Evolutionary conservation across 805 yeast species (phyloP).

Genomic region (Ogataea angusta): DNA sequence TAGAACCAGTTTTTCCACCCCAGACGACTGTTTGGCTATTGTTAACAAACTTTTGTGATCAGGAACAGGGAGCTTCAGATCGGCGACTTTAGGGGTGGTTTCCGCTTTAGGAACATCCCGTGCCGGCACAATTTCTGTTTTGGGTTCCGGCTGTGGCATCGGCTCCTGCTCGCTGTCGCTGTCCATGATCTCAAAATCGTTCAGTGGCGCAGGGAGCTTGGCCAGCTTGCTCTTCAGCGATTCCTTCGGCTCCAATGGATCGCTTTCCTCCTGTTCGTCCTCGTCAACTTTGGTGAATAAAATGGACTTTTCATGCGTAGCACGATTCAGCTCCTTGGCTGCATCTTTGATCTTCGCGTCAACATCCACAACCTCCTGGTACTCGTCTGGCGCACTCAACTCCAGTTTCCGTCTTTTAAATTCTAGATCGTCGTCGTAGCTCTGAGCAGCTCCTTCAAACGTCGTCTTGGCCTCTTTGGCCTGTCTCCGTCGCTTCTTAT

Average conservation of each 20-base stretch:
- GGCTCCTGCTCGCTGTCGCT: slow-evolving; percentile 18
- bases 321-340: slow-evolving; percentile 33
- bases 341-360: slow-evolving; percentile 37
- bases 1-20: slow-evolving; percentile 6
- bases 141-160: not conserved
- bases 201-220: slow-evolving; percentile 25
- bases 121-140: not conserved
- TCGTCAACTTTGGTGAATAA: slow-evolving; percentile 27
- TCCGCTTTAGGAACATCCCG: not conserved
- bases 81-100: not conserved
- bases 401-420: slow-evolving; percentile 37
- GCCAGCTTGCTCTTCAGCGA: slow-evolving; percentile 13
- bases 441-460: slow-evolving; percentile 20
- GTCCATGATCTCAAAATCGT: slow-evolving; percentile 44
- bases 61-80: not conserved
- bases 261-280: slow-evolving; percentile 14
- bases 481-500: slow-evolving; percentile 29
- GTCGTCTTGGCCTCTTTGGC: slow-evolving; percentile 17
- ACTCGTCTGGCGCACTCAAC: slow-evolving; percentile 36
- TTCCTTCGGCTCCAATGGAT: not conserved
- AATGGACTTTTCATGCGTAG: slow-evolving; percentile 35
- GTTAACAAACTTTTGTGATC: not conserved
- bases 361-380: slow-evolving; percentile 15
- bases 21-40: not conserved
- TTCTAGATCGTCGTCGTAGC: slow-evolving; percentile 20